A percentile compares a stretch with the other conserved stretches of the same genome.
These are phyloP conservation scores for Acanthamoeba sp. DNA, from an alignment of 208 protist species.

Conservation along the genomic window DNA sequence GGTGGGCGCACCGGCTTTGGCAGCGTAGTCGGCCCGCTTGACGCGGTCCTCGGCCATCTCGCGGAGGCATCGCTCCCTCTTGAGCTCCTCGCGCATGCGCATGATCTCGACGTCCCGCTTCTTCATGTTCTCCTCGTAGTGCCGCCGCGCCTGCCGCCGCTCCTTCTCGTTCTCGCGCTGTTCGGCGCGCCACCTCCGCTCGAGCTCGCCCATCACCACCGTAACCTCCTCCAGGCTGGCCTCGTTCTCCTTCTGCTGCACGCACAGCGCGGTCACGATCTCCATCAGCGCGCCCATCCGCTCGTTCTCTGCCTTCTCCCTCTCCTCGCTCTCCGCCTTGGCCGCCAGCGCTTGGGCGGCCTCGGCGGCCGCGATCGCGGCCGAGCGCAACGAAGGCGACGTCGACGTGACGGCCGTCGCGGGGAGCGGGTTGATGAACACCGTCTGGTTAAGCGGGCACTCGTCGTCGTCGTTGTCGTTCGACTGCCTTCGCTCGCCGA, in stretches of 20 bases:
- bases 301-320: too few species aligned
- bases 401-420: neutral
- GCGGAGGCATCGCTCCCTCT: slow-evolving; percentile 43
- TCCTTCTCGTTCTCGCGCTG: slow-evolving; percentile 55
- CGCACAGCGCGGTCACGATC: slow-evolving; percentile 27
- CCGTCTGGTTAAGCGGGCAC: neutral
- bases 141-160: neutral
- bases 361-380: neutral
- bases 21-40: neutral
- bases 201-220: slow-evolving; percentile 47
- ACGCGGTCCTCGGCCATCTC: slow-evolving; percentile 40
- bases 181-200: slow-evolving; percentile 13
- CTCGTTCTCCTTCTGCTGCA: slow-evolving; percentile 54
- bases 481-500: neutral
- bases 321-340: neutral
- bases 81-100: slow-evolving; percentile 25
- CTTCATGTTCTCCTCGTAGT: slow-evolving; percentile 50
- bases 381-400: neutral
- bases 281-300: slow-evolving; percentile 32
- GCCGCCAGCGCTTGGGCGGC: neutral
- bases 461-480: neutral
- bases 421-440: neutral
- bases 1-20: neutral
- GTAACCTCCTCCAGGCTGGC: slow-evolving; percentile 15
- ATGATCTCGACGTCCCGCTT: slow-evolving; percentile 40